phyloP scores from a whole-genome alignment of 2,329 filamentous ascomycete species.

The Nemania sp. region DNA sequence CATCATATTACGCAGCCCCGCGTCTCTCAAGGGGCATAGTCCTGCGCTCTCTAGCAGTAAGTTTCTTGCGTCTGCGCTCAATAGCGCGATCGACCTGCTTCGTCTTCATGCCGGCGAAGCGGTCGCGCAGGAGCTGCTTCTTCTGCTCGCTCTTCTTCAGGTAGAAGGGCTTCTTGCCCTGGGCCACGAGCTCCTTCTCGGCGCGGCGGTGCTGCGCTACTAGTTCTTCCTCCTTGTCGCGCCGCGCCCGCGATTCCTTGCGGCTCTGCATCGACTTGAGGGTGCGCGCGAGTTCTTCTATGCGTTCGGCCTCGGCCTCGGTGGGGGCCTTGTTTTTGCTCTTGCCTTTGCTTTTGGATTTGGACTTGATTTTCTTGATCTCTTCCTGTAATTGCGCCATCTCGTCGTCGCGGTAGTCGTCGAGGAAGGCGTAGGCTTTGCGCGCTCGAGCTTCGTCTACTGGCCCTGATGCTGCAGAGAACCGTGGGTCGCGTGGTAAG shows the following conservation, averaged over 20 bases:
- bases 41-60: constrained; percentile 81
- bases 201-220: constrained; percentile 74
- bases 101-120: constrained; percentile 81
- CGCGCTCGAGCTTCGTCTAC: constrained; percentile 62
- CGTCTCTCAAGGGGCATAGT: constrained; percentile 63
- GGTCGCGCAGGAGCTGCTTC: constrained; percentile 77
- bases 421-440: constrained; percentile 83
- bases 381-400: constrained; percentile 72
- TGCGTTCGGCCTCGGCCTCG: constrained; percentile 34
- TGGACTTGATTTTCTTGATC: constrained; percentile 62
- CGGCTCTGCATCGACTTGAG: constrained; percentile 79
- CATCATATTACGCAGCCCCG: constrained; percentile 1
- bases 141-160: constrained; percentile 92
- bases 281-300: constrained; percentile 69
- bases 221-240: constrained; percentile 71
- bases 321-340: too few relatives aligned
- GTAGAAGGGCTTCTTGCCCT: constrained; percentile 93
- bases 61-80: constrained; percentile 87
- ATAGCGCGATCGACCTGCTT: constrained; percentile 83
- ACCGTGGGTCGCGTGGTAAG: constrained; percentile 78
- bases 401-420: constrained; percentile 84
- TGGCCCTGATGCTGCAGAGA: constrained; percentile 65
- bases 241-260: constrained; percentile 69
- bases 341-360: too few relatives aligned
- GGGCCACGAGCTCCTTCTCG: constrained; percentile 81